Base-by-base conservation (phyloP, 139 green algal species). In the Bryopsis sp. region DNA sequence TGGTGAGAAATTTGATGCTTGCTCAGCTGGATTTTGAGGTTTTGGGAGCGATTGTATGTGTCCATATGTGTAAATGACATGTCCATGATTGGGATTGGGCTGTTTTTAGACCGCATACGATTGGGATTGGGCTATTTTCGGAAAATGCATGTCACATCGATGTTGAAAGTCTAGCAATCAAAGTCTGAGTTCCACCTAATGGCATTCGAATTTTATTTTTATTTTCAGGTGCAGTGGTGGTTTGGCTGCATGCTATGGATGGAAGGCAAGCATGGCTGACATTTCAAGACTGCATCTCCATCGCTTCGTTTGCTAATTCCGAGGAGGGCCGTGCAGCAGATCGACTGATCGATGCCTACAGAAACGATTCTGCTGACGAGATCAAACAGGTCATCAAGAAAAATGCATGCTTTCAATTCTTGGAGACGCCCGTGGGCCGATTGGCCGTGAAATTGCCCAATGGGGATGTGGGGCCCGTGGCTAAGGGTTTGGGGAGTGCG, bases 401-500 rank as follows among this genome's bases (percentile, higher is more conserved):
- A 36, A 28, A 28, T 33, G 8, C 33, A 22, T 22, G 24, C 19
- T 61, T 61, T 28, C 50, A 61, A 28, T 61, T 28, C 19, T 32
- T 61, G 15, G 50, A 61, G 6, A 61, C 50, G 6, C 5, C 6
- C 8, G 50, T 61, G 15, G 50, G 50, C 15, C 50, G 50, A 35
- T 32, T 61, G 19, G 50, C 50, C 5, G 6, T 35, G 33, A 61
- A 61, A 28, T 26, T 61, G 8, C 50, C 50, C 15, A 28, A 11
- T 8, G 50, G 50, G 11, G 50, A 61, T 61, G 8, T 61, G 15
- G 50, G n/a, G n/a, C n/a, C n/a, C n/a, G n/a, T n/a, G n/a, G n/a
- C n/a, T n/a, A n/a, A n/a, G n/a, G n/a, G n/a, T n/a, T n/a, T n/a
- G n/a, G n/a, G n/a, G n/a, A n/a, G n/a, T n/a, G n/a, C n/a, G n/a